Percentiles rank a stretch among this genome's conserved stretches.
phyloP scores from a whole-genome alignment of 192 early-diverging fungal species.

The Phlyctochytrium arcticum region DNA sequence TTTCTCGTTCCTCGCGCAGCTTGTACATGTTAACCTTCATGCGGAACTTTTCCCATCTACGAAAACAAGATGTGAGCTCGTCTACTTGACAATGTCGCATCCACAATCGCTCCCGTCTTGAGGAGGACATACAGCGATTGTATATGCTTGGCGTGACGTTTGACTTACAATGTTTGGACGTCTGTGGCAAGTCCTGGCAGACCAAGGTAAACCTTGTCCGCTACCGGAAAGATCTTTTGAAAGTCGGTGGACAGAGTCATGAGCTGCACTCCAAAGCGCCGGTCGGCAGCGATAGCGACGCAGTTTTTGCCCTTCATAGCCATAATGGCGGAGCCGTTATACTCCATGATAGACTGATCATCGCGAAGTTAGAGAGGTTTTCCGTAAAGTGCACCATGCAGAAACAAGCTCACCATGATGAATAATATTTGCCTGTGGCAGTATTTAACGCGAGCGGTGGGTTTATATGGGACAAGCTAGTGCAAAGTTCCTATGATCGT shows the following conservation, averaged over 20 bases:
- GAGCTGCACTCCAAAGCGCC: slow-evolving; percentile 86
- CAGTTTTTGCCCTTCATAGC: slow-evolving; percentile 99
- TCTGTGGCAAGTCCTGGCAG: slow-evolving; percentile 95
- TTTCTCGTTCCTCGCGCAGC: slow-evolving; percentile 91
- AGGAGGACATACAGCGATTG: no score
- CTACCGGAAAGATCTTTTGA: slow-evolving; percentile 86
- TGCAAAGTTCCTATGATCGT: no score
- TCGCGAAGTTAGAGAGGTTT: background rate
- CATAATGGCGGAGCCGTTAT: slow-evolving; percentile 91
- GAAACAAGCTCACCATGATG: no score
- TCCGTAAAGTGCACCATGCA: no score
- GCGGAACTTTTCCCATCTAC: slow-evolving; percentile 79
- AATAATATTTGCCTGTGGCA: no score
- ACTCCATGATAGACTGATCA: slow-evolving; percentile 69
- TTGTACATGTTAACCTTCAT: slow-evolving; percentile 96
- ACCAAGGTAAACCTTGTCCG: slow-evolving; percentile 82
- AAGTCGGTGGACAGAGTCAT: slow-evolving; percentile 94
- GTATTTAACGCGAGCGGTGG: no score
- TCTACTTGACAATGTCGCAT: no score
- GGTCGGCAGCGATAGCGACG: slow-evolving; percentile 95
- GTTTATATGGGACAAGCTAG: no score
- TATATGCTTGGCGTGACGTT: no score
- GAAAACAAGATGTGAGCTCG: background rate
- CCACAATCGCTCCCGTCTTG: background rate
- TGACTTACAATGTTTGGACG: slow-evolving; percentile 85